A percentile compares a stretch with the other conserved stretches of the same genome.
phyloP scores from a whole-genome alignment of 768 basidiomycete genomes.

The Suillus luteus region DNA sequence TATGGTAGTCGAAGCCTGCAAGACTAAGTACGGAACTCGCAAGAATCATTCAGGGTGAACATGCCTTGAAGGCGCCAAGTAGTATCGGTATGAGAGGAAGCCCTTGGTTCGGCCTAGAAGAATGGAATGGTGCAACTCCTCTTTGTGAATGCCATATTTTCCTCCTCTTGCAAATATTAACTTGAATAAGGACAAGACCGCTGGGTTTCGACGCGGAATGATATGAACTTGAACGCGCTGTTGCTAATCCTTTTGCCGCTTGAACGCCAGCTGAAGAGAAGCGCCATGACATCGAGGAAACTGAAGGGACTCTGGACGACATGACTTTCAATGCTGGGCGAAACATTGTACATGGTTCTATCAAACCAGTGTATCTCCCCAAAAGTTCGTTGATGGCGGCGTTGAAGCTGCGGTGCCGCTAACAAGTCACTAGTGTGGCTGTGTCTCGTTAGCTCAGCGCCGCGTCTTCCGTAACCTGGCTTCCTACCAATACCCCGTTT shows the following conservation, averaged over 20 bases:
- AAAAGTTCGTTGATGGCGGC: not conserved
- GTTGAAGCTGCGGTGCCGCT: slow-evolving; percentile 5
- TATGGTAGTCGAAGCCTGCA: slow-evolving; percentile 71
- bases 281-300: slow-evolving; percentile 4
- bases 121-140: slow-evolving; percentile 39
- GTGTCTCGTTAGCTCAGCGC: too few species aligned
- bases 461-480: not conserved
- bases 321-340: slow-evolving; percentile 32
- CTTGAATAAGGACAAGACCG: slow-evolving; percentile 14
- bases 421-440: not conserved
- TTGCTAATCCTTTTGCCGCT: not conserved
- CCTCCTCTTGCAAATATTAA: slow-evolving; percentile 9
- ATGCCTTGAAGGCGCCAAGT: slow-evolving; percentile 68
- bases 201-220: slow-evolving; percentile 9
- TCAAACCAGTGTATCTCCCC: slow-evolving; percentile 1
- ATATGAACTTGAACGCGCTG: not conserved
- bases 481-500: not conserved
- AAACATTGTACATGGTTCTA: slow-evolving; percentile 55
- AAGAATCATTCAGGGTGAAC: slow-evolving; percentile 11
- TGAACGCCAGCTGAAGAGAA: not conserved
- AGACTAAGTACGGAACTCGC: slow-evolving; percentile 8
- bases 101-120: slow-evolving; percentile 37
- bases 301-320: not conserved
- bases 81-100: slow-evolving; percentile 53
- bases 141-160: slow-evolving; percentile 6